A percentile compares a stretch with the other conserved stretches of the same genome.
phyloP scores from a whole-genome alignment of 345 rosid genomes.

The Ricinus communis region DNA sequence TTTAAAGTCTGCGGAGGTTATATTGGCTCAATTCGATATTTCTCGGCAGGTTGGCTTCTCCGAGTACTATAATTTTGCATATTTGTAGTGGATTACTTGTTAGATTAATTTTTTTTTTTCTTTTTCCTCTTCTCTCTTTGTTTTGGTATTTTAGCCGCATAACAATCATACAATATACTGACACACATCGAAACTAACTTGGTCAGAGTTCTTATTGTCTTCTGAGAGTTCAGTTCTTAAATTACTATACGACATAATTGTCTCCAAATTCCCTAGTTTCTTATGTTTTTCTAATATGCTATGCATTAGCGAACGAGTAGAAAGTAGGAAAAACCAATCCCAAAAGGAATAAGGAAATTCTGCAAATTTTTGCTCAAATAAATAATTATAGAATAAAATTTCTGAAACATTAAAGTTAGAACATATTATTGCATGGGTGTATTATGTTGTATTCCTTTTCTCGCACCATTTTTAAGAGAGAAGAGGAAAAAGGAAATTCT shows the following conservation, averaged over 20 bases:
- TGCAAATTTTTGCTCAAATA: too few relatives aligned
- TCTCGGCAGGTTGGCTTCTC: conserved; percentile 69
- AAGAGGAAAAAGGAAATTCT: too few relatives aligned
- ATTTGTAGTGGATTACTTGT: neutral
- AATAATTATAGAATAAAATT: too few relatives aligned
- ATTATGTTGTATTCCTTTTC: neutral
- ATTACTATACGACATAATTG: neutral
- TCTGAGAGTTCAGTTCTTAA: neutral
- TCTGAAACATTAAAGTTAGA: neutral
- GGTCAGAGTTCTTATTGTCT: neutral
- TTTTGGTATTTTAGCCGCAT: neutral
- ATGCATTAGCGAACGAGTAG: neutral
- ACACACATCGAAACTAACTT: too few relatives aligned
- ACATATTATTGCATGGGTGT: neutral
- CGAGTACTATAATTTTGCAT: neutral
- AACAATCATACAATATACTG: too few relatives aligned
- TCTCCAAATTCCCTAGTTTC: neutral
- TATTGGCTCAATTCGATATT: conserved; percentile 75
- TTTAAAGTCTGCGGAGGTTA: conserved; percentile 81
- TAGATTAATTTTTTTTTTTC: neutral
- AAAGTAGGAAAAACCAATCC: neutral
- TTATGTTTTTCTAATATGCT: neutral
- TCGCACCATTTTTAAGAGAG: neutral
- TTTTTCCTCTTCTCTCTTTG: neutral
- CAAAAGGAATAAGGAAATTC: neutral